Base-by-base conservation (phyloP, 2,329 filamentous ascomycete species). In the Fusarium multiceps region DNA sequence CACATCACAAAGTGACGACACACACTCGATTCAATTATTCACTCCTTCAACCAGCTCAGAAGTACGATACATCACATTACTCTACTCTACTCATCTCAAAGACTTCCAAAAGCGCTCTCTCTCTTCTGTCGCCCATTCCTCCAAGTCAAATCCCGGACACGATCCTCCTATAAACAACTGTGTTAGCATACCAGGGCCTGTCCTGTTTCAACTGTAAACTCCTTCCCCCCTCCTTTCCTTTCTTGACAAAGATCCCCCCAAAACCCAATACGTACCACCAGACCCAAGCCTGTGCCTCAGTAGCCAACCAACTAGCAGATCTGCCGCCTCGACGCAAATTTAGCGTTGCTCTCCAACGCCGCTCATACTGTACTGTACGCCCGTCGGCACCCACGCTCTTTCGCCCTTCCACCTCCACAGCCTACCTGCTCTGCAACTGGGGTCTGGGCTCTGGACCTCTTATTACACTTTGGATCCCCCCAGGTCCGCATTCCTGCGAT, bases 401-500 rank as follows among this genome's bases (percentile, higher is more conserved):
- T 71, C 48, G 48, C 48, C 63, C 59, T 57, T 70, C 47, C 46
- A 60, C 55, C 46, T 68, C 65, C 57, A 53, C 60, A 65, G 68
- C 69, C 69, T 61, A 71, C 61, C 58, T 47, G 45, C 42, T 59
- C 54, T 60, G 30, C 48, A 56, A 42, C 42, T 62, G 58, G 57
- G 59, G 58, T 63, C 60, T 70, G 59, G 70, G 70, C 41, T 63
- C 58, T 72, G 63, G 72, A 70, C 72, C 70, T 63, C 68, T 71
- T 53, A 69, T 68, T 73, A 74, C 59, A 70, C 72, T 73, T 74
- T 70, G 57, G 46, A 56, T 54, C 48, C 66, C 41, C 72, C 66
- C 68, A 61, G 68, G 64, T 66, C 63, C 55, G 66, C 72, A 74
- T 74, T 74, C 70, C 70, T 73, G 47, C 55, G 57, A 47, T 58